Evolutionary conservation across 116 monocot genomes (phyloP).

Genomic region (Zostera marina): DNA sequence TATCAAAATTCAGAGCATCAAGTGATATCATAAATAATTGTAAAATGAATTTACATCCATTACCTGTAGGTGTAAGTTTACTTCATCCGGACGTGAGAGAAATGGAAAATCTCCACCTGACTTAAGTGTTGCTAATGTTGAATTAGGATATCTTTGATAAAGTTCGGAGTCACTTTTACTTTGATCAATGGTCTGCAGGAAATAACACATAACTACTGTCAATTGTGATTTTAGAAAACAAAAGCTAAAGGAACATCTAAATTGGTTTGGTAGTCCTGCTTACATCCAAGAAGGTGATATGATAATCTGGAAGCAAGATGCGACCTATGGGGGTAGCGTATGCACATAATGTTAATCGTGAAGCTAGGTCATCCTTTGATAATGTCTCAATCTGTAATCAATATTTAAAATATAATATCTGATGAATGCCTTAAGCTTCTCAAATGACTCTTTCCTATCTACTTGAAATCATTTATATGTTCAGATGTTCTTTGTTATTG

Average conservation of each 20-base stretch:
- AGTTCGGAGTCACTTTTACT: slow-evolving; percentile 21
- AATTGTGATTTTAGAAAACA: neutral
- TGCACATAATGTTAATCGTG: slow-evolving; percentile 65
- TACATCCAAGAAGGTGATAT: slow-evolving; percentile 97
- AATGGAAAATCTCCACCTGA: slow-evolving; percentile 95
- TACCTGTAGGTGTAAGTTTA: slow-evolving; percentile 96
- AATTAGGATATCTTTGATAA: slow-evolving; percentile 70
- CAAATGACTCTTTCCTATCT: too few species aligned
- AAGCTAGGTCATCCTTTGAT: slow-evolving; percentile 68
- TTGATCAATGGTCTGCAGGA: slow-evolving; percentile 76
- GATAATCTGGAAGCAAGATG: slow-evolving; percentile 66
- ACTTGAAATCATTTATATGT: too few species aligned
- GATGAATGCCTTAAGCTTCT: too few species aligned
- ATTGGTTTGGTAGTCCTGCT: slow-evolving; percentile 15
- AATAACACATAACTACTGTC: neutral
- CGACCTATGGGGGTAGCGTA: slow-evolving; percentile 56
- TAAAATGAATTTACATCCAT: neutral
- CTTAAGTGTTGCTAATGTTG: slow-evolving; percentile 57
- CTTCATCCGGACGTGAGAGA: slow-evolving; percentile 91
- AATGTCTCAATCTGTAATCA: slow-evolving; percentile 61
- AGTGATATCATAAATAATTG: neutral
- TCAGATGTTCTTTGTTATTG: too few species aligned
- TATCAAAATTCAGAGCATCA: neutral
- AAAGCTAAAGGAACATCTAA: neutral
- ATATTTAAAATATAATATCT: too few species aligned